Base-by-base conservation (phyloP, 306 rosid genomes). In the Morella rubra region DNA sequence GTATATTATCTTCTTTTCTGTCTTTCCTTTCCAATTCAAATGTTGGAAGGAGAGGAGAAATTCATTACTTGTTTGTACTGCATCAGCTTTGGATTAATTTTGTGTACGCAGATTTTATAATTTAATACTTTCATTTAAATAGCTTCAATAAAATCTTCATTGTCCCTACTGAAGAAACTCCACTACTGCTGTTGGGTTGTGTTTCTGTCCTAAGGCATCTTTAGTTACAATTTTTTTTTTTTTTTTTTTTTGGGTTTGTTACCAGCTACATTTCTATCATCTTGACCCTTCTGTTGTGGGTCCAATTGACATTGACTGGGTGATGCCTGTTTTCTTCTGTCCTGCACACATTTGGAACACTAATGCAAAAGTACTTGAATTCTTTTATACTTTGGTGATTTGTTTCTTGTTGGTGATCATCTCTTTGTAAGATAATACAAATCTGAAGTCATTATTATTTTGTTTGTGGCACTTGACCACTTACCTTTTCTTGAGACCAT, bases 401-500 rank as follows among this genome's bases (percentile, higher is more conserved):
- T 20, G 20, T 24, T 5, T 42, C 53, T 50, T 60, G 6, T 40
- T 53, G 2, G 42, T 45, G 52, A 45, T 67, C 67, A 0, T 62
- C 68, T n/a, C 32, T 42, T 66, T 66, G 41, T 46, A 7, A 62
- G 18, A 16, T 58, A 44, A 27, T 44, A 11, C 37, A 6, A 13
- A 44, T 44, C 6, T 42, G 59, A 45, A 65, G 53, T 45, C 7
- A 68, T 62, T 8, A 15, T 12, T 11, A 32, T 75, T 80, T 71
- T 72, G 67, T 60, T 73, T 71, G 24, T 72, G 71, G 56, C 40
- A 3, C 41, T 59, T 41, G 14, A 6, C 6, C 3, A 37, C 55
- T 72, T 56, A 20, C 65, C 41, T 40, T 66, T 20, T 50, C 47
- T 13, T 73, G 73, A 78, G 37, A 16, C 27, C n/a, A 32, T 47